Evolutionary conservation across 352 stramenopile species (phyloP).

Genomic region (Phytophthora litchii): DNA sequence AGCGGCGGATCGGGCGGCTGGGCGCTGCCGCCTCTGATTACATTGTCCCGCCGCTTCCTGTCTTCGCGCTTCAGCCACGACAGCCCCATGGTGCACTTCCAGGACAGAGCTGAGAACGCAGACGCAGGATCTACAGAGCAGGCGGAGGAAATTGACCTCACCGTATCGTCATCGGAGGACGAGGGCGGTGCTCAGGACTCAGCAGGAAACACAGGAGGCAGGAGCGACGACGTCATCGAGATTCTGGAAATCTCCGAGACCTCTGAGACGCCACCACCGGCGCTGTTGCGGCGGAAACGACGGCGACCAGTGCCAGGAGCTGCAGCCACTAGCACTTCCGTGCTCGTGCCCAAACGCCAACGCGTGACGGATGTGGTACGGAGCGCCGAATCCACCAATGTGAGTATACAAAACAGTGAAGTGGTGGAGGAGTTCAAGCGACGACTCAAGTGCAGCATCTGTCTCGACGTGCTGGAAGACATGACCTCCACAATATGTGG

Average conservation of each 20-base stretch:
- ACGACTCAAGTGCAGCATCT: conserved; percentile 85
- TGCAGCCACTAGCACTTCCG: background rate
- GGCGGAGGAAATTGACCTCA: conserved; percentile 72
- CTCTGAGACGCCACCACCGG: conserved; percentile 8
- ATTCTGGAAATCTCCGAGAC: conserved; percentile 46
- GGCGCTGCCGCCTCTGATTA: conserved; percentile 37
- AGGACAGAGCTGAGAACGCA: conserved; percentile 7
- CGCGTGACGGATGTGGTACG: conserved; percentile 46
- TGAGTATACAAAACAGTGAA: conserved; percentile 81
- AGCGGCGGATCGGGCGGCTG: conserved; percentile 13
- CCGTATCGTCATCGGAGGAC: conserved; percentile 61
- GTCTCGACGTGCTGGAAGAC: conserved; percentile 73
- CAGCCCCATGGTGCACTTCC: conserved; percentile 12
- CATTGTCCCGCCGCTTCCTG: conserved; percentile 31
- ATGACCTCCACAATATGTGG: conserved; percentile 85
- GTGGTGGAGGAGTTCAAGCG: conserved; percentile 76
- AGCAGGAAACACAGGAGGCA: conserved; percentile 22
- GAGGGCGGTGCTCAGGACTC: conserved; percentile 24
- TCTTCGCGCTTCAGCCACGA: conserved; percentile 12
- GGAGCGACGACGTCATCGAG: conserved; percentile 61
- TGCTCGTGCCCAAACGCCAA: conserved; percentile 31
- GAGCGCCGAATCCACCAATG: conserved; percentile 66
- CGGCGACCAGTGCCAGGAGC: conserved; percentile 30
- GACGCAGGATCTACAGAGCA: conserved; percentile 3
- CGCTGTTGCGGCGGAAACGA: conserved; percentile 47